Evolutionary conservation across 208 protist genomes (phyloP).

Genomic region (Wallacemonas collosoma): DNA sequence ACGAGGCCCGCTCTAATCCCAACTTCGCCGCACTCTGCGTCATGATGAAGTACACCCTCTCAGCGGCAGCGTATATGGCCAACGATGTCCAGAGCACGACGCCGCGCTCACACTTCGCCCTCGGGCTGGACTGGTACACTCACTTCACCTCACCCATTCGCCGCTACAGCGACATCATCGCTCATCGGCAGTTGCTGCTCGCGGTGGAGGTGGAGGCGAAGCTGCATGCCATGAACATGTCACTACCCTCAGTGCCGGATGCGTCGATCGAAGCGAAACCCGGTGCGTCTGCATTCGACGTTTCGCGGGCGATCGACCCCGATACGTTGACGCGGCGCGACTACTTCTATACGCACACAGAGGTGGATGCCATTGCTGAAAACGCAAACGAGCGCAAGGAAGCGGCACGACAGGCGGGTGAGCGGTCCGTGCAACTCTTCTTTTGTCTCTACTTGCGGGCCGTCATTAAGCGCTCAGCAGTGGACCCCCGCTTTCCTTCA

Average conservation of each 20-base stretch:
- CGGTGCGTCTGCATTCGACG: slow-evolving; percentile 15
- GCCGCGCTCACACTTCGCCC: slow-evolving; percentile 84
- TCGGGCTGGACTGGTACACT: slow-evolving; percentile 89
- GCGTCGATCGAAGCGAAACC: slow-evolving; percentile 18
- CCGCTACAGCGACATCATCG: slow-evolving; percentile 92
- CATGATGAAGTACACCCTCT: slow-evolving; percentile 76
- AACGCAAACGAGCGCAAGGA: slow-evolving; percentile 60
- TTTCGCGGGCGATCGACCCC: slow-evolving; percentile 39
- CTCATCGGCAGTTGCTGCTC: slow-evolving; percentile 87
- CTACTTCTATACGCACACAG: slow-evolving; percentile 47
- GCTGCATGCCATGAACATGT: slow-evolving; percentile 34
- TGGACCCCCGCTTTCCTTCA: slow-evolving; percentile 21
- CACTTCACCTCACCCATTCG: slow-evolving; percentile 96
- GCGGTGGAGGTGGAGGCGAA: slow-evolving; percentile 78
- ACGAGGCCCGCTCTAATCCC: slow-evolving; percentile 25
- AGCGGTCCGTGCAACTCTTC: slow-evolving; percentile 63
- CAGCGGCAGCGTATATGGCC: slow-evolving; percentile 78
- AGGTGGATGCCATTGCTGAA: slow-evolving; percentile 60
- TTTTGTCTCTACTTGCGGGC: slow-evolving; percentile 82
- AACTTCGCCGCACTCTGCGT: slow-evolving; percentile 57
- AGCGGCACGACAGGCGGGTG: slow-evolving; percentile 48
- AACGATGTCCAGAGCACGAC: slow-evolving; percentile 44
- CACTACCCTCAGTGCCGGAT: slow-evolving; percentile 24
- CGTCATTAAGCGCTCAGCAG: slow-evolving; percentile 28
- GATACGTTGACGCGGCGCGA: slow-evolving; percentile 34